phyloP scores from a whole-genome alignment of 495 filamentous ascomycete species.

The Talaromyces wortmannii region DNA sequence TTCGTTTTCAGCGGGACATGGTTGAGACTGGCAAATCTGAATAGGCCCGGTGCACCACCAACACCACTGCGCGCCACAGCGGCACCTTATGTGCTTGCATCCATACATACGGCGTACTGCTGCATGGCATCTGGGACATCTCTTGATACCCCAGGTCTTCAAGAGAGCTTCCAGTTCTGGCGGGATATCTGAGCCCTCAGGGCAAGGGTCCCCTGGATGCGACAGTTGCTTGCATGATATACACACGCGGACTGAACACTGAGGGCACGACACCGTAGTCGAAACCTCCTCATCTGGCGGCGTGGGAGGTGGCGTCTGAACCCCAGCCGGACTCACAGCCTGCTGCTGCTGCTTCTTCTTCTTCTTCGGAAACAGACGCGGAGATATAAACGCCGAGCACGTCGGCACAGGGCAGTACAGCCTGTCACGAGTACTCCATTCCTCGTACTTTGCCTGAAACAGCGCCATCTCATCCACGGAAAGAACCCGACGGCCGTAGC shows the following conservation, averaged over 20 bases:
- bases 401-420: slow-evolving; percentile 18
- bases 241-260: slow-evolving; percentile 10
- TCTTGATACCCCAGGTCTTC: slow-evolving; percentile 12
- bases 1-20: not conserved
- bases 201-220: slow-evolving; percentile 11
- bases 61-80: slow-evolving; percentile 20
- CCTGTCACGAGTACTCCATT: slow-evolving; percentile 18
- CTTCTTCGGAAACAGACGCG: slow-evolving; percentile 5
- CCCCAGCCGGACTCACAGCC: not conserved
- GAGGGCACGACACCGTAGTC: slow-evolving; percentile 9
- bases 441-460: slow-evolving; percentile 20
- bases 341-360: not conserved
- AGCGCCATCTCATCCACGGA: slow-evolving; percentile 8
- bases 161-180: slow-evolving; percentile 9
- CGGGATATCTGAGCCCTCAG: slow-evolving; percentile 5
- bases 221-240: slow-evolving; percentile 8
- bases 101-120: slow-evolving; percentile 16
- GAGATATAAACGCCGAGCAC: slow-evolving; percentile 20
- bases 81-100: slow-evolving; percentile 15
- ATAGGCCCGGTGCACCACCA: slow-evolving; percentile 9
- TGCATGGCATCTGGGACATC: slow-evolving; percentile 19
- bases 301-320: not conserved
- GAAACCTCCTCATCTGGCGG: not conserved
- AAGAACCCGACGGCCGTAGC: slow-evolving; percentile 7
- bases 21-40: not conserved